A percentile compares a stretch with the other conserved stretches of the same genome.
Conservation (phyloP, 106 monocot species). For the Dioscorea zingiberensis region DNA sequence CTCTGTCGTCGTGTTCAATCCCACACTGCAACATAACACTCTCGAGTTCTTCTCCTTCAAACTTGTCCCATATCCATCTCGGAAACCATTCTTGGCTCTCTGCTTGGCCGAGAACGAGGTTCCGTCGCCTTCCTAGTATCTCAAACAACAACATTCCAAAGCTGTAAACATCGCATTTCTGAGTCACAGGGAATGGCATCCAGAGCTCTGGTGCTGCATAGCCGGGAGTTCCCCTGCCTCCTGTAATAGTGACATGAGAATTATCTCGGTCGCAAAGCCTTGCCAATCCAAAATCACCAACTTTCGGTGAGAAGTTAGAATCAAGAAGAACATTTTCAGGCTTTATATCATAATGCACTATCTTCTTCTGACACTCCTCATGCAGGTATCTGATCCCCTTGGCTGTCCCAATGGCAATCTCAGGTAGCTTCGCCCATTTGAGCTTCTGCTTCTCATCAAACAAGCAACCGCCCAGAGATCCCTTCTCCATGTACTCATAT, state of each 20-base stretch:
- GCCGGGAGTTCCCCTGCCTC: conserved; percentile 27
- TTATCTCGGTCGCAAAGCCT: conserved; percentile 16
- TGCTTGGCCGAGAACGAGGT: not conserved
- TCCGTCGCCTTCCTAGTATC: conserved; percentile 23
- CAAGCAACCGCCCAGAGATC: conserved; percentile 18
- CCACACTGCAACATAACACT: not conserved
- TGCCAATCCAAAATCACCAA: conserved; percentile 36
- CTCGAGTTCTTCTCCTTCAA: conserved; percentile 5
- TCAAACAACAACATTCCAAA: conserved; percentile 33
- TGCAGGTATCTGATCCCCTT: conserved; percentile 24
- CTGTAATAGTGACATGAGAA: conserved; percentile 6
- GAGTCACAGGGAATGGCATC: conserved; percentile 12
- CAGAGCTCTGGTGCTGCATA: conserved; percentile 34
- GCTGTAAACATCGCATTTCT: conserved; percentile 36
- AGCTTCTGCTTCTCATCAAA: not conserved
- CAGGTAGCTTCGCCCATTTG: conserved; percentile 8
- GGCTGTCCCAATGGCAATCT: conserved; percentile 22
- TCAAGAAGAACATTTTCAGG: conserved; percentile 32
- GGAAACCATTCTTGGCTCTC: conserved; percentile 26
- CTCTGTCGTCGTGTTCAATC: conserved; percentile 13
- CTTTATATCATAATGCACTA: conserved; percentile 34
- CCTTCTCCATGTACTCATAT: conserved; percentile 32
- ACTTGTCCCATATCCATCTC: conserved; percentile 27
- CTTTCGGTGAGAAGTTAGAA: conserved; percentile 18
- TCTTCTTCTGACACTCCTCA: conserved; percentile 19